Percentiles rank a stretch among this genome's conserved stretches.
phyloP scores from a whole-genome alignment of 495 filamentous ascomycete genomes.

The Amphirosellinia nigrospora region DNA sequence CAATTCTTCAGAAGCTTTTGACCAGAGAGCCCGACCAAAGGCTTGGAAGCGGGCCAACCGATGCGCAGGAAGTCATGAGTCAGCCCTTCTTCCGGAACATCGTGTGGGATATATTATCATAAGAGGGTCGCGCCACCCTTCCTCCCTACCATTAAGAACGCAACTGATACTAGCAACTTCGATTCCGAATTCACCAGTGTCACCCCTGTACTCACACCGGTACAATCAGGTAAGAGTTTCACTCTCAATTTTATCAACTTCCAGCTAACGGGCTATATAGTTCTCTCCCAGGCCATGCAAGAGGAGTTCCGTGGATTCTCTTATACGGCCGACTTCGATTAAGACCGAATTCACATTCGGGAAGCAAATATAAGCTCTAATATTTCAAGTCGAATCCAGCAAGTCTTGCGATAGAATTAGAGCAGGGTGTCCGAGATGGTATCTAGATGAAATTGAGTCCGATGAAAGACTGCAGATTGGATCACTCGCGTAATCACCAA shows the following conservation, averaged over 20 bases:
- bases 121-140: conserved; percentile 91
- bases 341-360: conserved; percentile 24
- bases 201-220: conserved; percentile 94
- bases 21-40: conserved; percentile 93
- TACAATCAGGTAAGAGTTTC: conserved; percentile 79
- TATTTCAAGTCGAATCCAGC: neutral
- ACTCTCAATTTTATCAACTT: conserved; percentile 21
- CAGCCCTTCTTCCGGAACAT: conserved; percentile 98
- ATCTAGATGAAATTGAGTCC: neutral
- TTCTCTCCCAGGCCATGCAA: conserved; percentile 98
- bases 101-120: conserved; percentile 98
- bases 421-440: neutral
- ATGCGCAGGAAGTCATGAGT: conserved; percentile 99
- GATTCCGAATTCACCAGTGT: conserved; percentile 98
- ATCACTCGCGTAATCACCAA: neutral
- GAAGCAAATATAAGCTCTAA: neutral
- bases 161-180: conserved; percentile 99
- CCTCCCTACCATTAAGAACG: conserved; percentile 82
- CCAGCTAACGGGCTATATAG: conserved; percentile 53
- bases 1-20: conserved; percentile 95
- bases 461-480: conserved; percentile 12
- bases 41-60: conserved; percentile 91
- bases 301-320: conserved; percentile 99
- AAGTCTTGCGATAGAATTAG: conserved; percentile 4
- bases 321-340: conserved; percentile 67